Conservation (phyloP, 2,329 filamentous ascomycete species). For the Sporothrix pallida region DNA sequence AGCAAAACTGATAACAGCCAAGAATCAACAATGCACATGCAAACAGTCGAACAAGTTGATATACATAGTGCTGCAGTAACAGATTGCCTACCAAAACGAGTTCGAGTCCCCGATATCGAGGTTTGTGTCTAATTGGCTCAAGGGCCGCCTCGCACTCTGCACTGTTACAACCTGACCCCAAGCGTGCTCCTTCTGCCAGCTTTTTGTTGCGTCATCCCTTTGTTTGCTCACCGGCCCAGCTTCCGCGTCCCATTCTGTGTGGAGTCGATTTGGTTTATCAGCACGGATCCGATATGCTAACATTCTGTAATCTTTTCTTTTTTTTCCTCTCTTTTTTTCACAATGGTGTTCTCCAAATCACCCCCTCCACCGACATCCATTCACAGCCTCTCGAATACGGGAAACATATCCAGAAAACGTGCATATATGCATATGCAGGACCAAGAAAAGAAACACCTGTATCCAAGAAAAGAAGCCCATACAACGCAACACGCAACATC, state of each 20-base stretch:
- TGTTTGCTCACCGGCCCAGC: background rate
- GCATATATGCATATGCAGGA: constrained; percentile 4
- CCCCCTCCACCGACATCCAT: background rate
- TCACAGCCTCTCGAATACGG: background rate
- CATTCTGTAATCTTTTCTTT: no score
- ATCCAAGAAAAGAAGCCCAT: background rate
- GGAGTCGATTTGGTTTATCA: no score
- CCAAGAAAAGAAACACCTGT: background rate
- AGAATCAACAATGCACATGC: no score
- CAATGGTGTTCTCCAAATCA: no score
- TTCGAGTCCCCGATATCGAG: background rate
- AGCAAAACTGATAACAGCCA: no score
- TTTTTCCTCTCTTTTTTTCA: no score
- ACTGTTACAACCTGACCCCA: background rate
- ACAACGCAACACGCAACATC: background rate
- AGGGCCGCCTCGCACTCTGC: background rate
- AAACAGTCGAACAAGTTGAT: no score
- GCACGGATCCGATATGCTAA: no score
- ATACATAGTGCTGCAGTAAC: no score
- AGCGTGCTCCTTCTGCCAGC: background rate
- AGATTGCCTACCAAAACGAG: no score
- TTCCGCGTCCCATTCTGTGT: background rate
- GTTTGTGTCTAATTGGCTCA: background rate
- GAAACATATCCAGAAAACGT: background rate
- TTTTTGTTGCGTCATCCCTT: background rate